Evolutionary conservation across 2,329 filamentous ascomycete species (phyloP), one percentile per base, ranked within the genome.

Genomic region (Diaporthe australafricana): DNA sequence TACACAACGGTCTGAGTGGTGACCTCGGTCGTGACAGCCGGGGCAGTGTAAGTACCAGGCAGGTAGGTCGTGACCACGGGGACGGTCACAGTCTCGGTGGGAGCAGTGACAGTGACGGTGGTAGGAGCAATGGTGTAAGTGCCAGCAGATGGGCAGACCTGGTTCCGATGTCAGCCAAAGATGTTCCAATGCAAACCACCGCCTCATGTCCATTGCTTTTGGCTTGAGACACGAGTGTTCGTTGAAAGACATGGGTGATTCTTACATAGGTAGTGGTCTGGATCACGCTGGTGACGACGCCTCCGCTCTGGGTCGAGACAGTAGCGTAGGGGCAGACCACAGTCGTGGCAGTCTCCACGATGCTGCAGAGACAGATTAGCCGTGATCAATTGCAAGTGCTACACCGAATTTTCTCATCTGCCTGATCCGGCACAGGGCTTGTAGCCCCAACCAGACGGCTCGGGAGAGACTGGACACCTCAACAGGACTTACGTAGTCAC

Each of bases 101-200:
- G 83, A 72, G 79, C 80, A 71, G 85, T 82, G 75, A 90, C 86
- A 42, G 85, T 86, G 76, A 90, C 92, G 79, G 90, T 93, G 80
- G 87, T 87, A 71, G 92, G 90, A 75, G 87, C 90, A 77, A 95
- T 91, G 80, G 91, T 94, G 87, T 94, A 95, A 71, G 91, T 94
- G 81, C 93, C 93, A 78, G 92, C 86, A 63, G 85, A 86, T 74
- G 92, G 92, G 90, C 92, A 94, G 79, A 92, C 70, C 71, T 70
- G 32, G 7, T 53, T 40, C 12, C n/a, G 35, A 45, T 38, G 56
- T 63, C 56, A 70, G 68, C 30, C 30, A 16, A 47, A n/a, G 38
- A 14, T 32, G 22, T 38, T 32, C 17, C 14, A 9, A 45, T n/a
- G 11, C 35, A 25, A 20, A 22, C 55, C n/a, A 12, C 4, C 5